These are phyloP conservation scores for Anastatica hierochuntica DNA, from an alignment of 345 rosid species.

Conservation along the genomic window DNA sequence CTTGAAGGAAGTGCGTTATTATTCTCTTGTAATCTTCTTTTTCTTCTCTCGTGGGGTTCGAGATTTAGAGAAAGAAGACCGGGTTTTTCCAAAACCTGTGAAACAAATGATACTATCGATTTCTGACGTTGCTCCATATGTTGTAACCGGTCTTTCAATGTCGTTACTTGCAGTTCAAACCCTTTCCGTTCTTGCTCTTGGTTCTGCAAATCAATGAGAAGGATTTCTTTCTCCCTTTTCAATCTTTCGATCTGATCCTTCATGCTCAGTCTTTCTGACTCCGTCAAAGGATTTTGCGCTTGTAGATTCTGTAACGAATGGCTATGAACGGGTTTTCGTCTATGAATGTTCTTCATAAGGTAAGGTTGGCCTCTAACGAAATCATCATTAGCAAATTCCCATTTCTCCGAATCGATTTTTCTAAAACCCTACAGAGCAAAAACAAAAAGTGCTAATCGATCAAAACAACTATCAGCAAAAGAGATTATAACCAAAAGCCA, in stretches of 20 bases:
- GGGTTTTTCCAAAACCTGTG: conserved; percentile 52
- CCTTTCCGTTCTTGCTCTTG: conserved; percentile 49
- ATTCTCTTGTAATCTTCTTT: conserved; percentile 56
- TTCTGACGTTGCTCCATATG: conserved; percentile 53
- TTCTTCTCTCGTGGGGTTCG: conserved; percentile 51
- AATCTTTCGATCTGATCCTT: conserved; percentile 57
- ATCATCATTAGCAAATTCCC: conserved; percentile 92
- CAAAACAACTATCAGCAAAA: background rate
- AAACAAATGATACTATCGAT: conserved; percentile 39
- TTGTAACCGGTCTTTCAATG: conserved; percentile 55
- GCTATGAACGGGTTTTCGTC: conserved; percentile 90
- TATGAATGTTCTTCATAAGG: conserved; percentile 77
- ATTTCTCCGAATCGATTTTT: conserved; percentile 72
- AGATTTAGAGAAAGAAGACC: conserved; percentile 41
- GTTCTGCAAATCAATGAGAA: conserved; percentile 41
- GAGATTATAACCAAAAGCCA: background rate
- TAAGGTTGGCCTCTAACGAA: conserved; percentile 64
- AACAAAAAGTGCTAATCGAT: background rate
- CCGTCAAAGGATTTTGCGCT: conserved; percentile 48
- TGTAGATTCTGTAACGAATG: conserved; percentile 59
- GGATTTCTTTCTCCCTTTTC: conserved; percentile 42
- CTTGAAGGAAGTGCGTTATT: conserved; percentile 15
- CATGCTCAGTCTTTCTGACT: conserved; percentile 53
- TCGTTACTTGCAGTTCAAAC: conserved; percentile 43
- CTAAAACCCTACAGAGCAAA: conserved; percentile 55